These are phyloP conservation scores for Smittium culicis DNA, from an alignment of 371 early-diverging fungal species.

Conservation along the genomic window DNA sequence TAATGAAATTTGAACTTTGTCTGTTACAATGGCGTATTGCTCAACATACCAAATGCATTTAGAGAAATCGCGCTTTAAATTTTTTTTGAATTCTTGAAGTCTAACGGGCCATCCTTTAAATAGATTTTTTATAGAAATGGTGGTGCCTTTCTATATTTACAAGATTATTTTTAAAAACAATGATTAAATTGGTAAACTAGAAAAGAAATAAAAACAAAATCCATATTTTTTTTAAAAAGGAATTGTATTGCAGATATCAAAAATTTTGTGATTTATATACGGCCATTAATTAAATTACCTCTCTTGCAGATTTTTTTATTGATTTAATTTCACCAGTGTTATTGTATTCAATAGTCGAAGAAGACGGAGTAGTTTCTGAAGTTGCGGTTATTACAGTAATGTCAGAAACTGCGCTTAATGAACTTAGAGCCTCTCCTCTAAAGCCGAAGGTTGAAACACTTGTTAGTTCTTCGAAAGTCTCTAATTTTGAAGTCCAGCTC, in stretches of 20 bases:
- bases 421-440: slow-evolving; percentile 72
- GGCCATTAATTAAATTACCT: too few relatives aligned
- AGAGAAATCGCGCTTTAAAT: slow-evolving; percentile 60
- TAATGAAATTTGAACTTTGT: slow-evolving; percentile 47
- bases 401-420: slow-evolving; percentile 50
- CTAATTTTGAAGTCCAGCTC: slow-evolving; percentile 67
- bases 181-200: slow-evolving; percentile 2
- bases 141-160: slow-evolving; percentile 51
- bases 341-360: slow-evolving; percentile 55
- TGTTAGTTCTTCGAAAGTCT: slow-evolving; percentile 51
- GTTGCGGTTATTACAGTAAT: slow-evolving; percentile 54
- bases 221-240: too few relatives aligned
- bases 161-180: not conserved
- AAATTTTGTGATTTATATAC: too few relatives aligned
- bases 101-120: slow-evolving; percentile 86
- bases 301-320: slow-evolving; percentile 19
- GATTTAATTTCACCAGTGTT: slow-evolving; percentile 36
- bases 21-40: slow-evolving; percentile 65
- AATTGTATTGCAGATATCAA: too few relatives aligned
- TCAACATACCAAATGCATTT: slow-evolving; percentile 71
- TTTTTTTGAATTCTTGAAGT: slow-evolving; percentile 65
- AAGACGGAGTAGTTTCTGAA: slow-evolving; percentile 43
- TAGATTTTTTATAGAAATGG: slow-evolving; percentile 54
- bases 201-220: too few relatives aligned
- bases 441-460: slow-evolving; percentile 60